A percentile compares a stretch with the other conserved stretches of the same genome.
phyloP scores from a whole-genome alignment of 768 basidiomycete species.

The Phanerochaete carnosa region DNA sequence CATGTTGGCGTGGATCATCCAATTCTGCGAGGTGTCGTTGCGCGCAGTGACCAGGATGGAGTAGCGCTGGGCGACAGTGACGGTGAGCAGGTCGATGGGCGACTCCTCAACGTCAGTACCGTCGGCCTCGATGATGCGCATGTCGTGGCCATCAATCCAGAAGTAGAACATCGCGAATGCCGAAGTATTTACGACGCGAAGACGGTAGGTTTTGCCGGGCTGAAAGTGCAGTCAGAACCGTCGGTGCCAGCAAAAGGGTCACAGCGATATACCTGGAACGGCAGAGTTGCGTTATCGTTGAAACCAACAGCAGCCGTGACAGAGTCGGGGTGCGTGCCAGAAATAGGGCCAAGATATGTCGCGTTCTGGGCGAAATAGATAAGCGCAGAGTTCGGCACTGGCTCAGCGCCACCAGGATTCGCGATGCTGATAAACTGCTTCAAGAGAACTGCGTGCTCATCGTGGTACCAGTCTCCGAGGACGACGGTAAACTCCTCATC shows the following conservation, averaged over 20 bases:
- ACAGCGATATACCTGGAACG: slow-evolving; percentile 48
- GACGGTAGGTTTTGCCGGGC: slow-evolving; percentile 86
- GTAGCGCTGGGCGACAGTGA: slow-evolving; percentile 90
- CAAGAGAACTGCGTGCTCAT: slow-evolving; percentile 61
- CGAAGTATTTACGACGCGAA: slow-evolving; percentile 83
- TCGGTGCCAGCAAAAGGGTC: background rate
- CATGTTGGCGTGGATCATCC: slow-evolving; percentile 89
- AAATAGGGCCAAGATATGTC: slow-evolving; percentile 61
- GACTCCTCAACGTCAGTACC: slow-evolving; percentile 74
- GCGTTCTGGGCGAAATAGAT: slow-evolving; percentile 82
- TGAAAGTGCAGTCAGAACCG: slow-evolving; percentile 2
- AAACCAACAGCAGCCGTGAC: slow-evolving; percentile 66
- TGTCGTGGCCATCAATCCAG: slow-evolving; percentile 87
- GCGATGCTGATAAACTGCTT: slow-evolving; percentile 63
- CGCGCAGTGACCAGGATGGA: slow-evolving; percentile 89
- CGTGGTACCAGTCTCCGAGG: slow-evolving; percentile 91
- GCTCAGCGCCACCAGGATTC: slow-evolving; percentile 85
- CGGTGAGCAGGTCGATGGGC: slow-evolving; percentile 63
- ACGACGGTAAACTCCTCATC: slow-evolving; percentile 90
- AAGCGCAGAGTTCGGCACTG: slow-evolving; percentile 81
- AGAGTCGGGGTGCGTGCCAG: slow-evolving; percentile 42
- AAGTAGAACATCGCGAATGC: slow-evolving; percentile 77
- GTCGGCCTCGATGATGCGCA: slow-evolving; percentile 82
- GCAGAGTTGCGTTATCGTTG: slow-evolving; percentile 83
- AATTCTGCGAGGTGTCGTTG: slow-evolving; percentile 79